Conservation (phyloP, 1,139 yeast species). For the Blastobotrys apis region DNA sequence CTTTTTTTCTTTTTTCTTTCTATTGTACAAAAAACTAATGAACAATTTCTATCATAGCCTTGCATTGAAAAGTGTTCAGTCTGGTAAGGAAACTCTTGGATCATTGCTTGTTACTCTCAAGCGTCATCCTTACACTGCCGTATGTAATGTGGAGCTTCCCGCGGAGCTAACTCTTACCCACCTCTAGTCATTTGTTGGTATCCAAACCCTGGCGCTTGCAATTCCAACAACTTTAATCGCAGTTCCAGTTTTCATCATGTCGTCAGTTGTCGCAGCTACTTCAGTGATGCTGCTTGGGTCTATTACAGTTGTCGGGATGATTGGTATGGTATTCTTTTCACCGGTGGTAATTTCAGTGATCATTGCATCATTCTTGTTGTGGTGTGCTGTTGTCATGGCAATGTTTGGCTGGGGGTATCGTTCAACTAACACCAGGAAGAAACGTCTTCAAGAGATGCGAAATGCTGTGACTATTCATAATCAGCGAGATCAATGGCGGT, state of each 20-base stretch:
- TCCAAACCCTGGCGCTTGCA: neutral
- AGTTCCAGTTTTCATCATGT: slow-evolving; percentile 12
- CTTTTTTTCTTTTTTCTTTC: too few species aligned
- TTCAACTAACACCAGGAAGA: neutral
- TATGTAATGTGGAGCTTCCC: too few species aligned
- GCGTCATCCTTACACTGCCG: neutral
- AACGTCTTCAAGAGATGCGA: slow-evolving; percentile 1
- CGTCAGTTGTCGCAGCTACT: slow-evolving; percentile 17
- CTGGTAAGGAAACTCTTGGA: neutral
- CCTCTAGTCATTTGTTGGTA: neutral
- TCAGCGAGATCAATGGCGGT: slow-evolving; percentile 14
- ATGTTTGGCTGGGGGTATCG: slow-evolving; percentile 1
- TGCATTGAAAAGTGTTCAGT: neutral
- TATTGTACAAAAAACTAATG: too few species aligned
- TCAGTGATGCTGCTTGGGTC: slow-evolving; percentile 15
- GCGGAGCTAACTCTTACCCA: too few species aligned
- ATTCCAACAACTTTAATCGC: neutral
- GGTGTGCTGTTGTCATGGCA: slow-evolving; percentile 16
- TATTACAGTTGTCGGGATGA: slow-evolving; percentile 12
- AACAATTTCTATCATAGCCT: too few species aligned
- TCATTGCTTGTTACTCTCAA: neutral
- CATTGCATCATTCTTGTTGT: slow-evolving; percentile 16
- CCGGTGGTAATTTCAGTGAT: slow-evolving; percentile 20
- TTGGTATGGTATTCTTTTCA: slow-evolving; percentile 15
- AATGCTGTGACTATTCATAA: slow-evolving; percentile 5